Percentiles rank a stretch among this genome's conserved stretches.
Evolutionary conservation across 78 protist genomes (phyloP).

Genomic region (Dictyostelium capitatum): DNA sequence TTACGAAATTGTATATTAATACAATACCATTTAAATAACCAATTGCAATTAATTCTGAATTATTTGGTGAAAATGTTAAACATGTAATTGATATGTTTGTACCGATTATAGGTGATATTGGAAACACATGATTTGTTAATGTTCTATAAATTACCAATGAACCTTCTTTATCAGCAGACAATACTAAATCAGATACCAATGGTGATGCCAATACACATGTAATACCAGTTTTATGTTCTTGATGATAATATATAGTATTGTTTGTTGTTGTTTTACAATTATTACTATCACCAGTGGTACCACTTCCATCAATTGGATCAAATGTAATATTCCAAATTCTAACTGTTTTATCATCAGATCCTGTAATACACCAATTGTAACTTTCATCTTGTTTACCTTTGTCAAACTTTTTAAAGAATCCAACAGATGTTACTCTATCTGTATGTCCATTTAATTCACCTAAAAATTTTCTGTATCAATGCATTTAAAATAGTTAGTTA

Average conservation of each 20-base stretch:
- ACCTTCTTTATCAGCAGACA: slow-evolving; percentile 49
- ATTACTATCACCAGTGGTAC: background rate
- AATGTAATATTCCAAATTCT: slow-evolving; percentile 47
- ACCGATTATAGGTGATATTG: background rate
- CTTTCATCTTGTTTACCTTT: slow-evolving; percentile 12
- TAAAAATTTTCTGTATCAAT: slow-evolving; percentile 34
- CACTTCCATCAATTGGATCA: background rate
- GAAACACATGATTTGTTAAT: background rate
- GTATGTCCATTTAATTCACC: slow-evolving; percentile 74
- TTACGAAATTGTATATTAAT: slow-evolving; percentile 27
- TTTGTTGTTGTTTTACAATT: background rate
- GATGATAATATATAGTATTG: slow-evolving; percentile 23
- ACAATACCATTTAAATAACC: slow-evolving; percentile 69
- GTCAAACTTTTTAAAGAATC: slow-evolving; percentile 25
- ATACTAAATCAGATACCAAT: background rate
- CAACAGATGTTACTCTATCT: slow-evolving; percentile 45
- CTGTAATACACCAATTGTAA: slow-evolving; percentile 1
- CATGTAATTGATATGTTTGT: slow-evolving; percentile 14
- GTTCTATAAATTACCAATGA: slow-evolving; percentile 42
- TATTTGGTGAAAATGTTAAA: background rate
- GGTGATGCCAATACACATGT: slow-evolving; percentile 42
- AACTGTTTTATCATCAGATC: slow-evolving; percentile 58
- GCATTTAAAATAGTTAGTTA: background rate
- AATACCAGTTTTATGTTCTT: slow-evolving; percentile 16
- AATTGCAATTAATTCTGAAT: slow-evolving; percentile 31